Conservation (phyloP, 345 rosid genomes). For the Linum usitatissimum region DNA sequence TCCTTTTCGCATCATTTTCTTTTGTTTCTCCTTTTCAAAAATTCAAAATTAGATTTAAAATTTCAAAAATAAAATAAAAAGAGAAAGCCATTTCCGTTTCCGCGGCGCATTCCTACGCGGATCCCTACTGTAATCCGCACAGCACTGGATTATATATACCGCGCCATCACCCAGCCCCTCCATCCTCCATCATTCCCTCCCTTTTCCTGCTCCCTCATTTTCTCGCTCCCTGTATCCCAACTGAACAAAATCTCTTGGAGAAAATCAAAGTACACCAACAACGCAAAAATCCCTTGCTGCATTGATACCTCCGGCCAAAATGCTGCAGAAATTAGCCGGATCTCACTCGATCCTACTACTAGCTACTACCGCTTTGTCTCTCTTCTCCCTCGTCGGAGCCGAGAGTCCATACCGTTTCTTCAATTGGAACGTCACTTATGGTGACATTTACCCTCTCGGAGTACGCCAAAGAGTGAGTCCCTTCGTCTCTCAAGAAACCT, state of each 20-base stretch:
- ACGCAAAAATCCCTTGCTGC: not conserved
- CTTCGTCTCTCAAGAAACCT: too few species aligned
- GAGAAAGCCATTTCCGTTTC: not conserved
- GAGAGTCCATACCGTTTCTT: constrained; percentile 68
- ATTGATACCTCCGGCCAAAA: not conserved
- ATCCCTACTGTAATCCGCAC: too few species aligned
- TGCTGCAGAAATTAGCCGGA: not conserved
- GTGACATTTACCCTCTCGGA: constrained; percentile 68
- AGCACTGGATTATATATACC: not conserved
- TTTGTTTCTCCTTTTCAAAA: too few species aligned
- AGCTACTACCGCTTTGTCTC: not conserved
- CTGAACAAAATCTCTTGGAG: not conserved
- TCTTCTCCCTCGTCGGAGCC: constrained; percentile 19
- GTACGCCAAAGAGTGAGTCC: constrained; percentile 51
- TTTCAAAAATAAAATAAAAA: too few species aligned
- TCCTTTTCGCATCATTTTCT: not conserved
- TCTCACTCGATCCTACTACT: not conserved
- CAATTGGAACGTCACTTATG: constrained; percentile 77
- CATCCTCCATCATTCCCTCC: too few species aligned
- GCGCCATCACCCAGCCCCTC: not conserved
- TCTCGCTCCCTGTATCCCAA: not conserved
- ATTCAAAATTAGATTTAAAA: not conserved
- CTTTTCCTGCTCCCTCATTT: not conserved
- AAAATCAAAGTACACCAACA: too few species aligned
- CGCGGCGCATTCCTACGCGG: not conserved